These are phyloP conservation scores for Acephala macrosclerotiorum DNA, from an alignment of 2,329 filamentous ascomycete species.

Conservation along the genomic window DNA sequence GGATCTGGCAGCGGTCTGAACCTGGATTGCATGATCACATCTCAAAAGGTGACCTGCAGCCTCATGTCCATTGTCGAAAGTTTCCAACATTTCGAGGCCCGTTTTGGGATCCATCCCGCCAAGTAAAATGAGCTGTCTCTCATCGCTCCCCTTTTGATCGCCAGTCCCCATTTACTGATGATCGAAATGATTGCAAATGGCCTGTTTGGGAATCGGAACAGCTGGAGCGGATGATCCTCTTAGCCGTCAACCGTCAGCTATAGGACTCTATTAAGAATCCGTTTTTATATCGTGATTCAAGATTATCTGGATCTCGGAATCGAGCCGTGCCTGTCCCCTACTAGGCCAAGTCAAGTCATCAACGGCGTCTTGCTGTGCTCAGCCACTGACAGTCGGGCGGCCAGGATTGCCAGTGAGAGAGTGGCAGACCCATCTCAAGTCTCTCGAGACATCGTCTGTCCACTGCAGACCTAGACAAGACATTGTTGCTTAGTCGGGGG, in stretches of 20 bases:
- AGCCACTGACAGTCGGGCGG: neutral
- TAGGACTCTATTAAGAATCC: neutral
- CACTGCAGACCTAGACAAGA: conserved; percentile 6
- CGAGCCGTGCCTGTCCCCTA: conserved; percentile 10
- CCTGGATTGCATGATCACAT: conserved; percentile 28
- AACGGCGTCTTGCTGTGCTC: neutral
- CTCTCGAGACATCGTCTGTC: neutral
- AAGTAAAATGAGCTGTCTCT: conserved; percentile 23
- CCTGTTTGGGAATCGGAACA: neutral
- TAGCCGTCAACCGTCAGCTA: conserved; percentile 1
- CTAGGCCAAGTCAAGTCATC: too few species aligned
- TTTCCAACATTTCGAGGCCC: neutral
- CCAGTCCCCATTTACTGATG: conserved; percentile 4
- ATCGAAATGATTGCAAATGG: neutral
- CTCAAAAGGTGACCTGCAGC: conserved; percentile 17
- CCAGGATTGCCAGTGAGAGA: neutral
- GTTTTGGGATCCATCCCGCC: conserved; percentile 18
- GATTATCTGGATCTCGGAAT: conserved; percentile 25
- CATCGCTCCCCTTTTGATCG: conserved; percentile 14
- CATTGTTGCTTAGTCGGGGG: neutral
- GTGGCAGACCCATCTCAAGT: conserved; percentile 4
- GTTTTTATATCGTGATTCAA: conserved; percentile 8
- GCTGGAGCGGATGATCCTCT: conserved; percentile 14
- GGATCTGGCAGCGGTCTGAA: neutral
- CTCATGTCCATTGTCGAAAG: neutral